These are phyloP conservation scores for Pogostemon cablin DNA, from an alignment of 257 asterid genomes.

Conservation along the genomic window DNA sequence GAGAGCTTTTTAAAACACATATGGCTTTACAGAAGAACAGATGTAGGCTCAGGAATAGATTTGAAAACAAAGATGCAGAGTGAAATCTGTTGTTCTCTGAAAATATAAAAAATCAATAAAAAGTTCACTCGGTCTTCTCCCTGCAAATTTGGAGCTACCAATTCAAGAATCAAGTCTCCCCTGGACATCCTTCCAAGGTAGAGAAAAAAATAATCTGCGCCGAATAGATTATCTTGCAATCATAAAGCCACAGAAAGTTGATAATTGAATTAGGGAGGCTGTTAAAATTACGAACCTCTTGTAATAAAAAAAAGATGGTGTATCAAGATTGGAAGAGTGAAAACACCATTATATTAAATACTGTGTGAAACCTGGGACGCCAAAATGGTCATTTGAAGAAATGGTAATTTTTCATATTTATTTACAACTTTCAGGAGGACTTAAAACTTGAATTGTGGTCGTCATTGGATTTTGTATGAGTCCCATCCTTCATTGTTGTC, in stretches of 20 bases:
- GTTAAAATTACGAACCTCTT: background rate
- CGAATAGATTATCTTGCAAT: background rate
- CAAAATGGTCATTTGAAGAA: background rate
- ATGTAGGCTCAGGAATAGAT: background rate
- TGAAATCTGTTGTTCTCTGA: background rate
- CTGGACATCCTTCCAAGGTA: constrained; percentile 10
- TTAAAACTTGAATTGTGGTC: background rate
- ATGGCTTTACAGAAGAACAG: background rate
- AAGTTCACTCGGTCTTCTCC: background rate
- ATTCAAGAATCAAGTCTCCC: constrained; percentile 4
- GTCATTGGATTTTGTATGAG: constrained; percentile 3
- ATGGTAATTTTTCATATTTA: constrained; percentile 7
- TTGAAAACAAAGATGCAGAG: background rate
- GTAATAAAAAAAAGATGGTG: background rate
- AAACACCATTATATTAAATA: constrained; percentile 6
- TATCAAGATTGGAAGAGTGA: background rate
- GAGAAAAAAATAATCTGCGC: background rate
- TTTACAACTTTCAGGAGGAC: constrained; percentile 9
- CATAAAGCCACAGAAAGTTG: background rate
- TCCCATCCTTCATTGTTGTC: constrained; percentile 8
- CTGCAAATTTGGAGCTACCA: background rate
- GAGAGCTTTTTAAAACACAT: background rate
- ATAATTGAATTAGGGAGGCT: too few relatives aligned
- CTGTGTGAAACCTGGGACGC: constrained; percentile 1
- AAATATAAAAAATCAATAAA: background rate